Evolutionary conservation across 2,329 filamentous ascomycete genomes (phyloP).

Genomic region (Aspergillus brunneoviolaceus): DNA sequence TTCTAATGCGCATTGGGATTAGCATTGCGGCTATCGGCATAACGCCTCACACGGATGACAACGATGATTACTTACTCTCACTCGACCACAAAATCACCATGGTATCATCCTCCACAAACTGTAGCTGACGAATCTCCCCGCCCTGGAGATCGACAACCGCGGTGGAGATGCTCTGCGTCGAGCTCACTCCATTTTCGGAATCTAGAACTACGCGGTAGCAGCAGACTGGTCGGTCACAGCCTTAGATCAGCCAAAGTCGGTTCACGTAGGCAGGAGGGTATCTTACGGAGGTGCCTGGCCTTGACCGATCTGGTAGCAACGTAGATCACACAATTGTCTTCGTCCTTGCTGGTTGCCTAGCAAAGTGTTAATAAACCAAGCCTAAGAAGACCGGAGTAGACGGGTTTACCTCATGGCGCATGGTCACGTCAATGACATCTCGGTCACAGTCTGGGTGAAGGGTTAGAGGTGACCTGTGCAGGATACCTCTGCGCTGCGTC

Average conservation of each 20-base stretch:
- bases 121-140: slow-evolving; percentile 56
- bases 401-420: slow-evolving; percentile 52
- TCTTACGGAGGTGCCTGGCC: slow-evolving; percentile 35
- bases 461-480: slow-evolving; percentile 60
- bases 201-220: slow-evolving; percentile 56
- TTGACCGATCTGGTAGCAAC: slow-evolving; percentile 35
- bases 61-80: slow-evolving; percentile 25
- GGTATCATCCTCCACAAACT: slow-evolving; percentile 64
- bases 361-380: slow-evolving; percentile 7
- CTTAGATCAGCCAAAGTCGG: slow-evolving; percentile 11
- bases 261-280: not conserved
- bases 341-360: slow-evolving; percentile 26
- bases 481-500: slow-evolving; percentile 66
- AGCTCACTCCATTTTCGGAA: slow-evolving; percentile 61
- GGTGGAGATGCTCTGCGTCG: slow-evolving; percentile 33
- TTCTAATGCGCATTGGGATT: slow-evolving; percentile 16
- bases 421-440: slow-evolving; percentile 55
- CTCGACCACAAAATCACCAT: slow-evolving; percentile 60
- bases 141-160: slow-evolving; percentile 34
- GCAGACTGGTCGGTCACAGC: slow-evolving; percentile 48
- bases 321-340: slow-evolving; percentile 32
- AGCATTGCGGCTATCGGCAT: not conserved
- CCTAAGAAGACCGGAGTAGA: too few species aligned
- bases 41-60: not conserved
- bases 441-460: slow-evolving; percentile 43